phyloP scores from a whole-genome alignment of 495 filamentous ascomycete species.

The Xylaria sp. region DNA sequence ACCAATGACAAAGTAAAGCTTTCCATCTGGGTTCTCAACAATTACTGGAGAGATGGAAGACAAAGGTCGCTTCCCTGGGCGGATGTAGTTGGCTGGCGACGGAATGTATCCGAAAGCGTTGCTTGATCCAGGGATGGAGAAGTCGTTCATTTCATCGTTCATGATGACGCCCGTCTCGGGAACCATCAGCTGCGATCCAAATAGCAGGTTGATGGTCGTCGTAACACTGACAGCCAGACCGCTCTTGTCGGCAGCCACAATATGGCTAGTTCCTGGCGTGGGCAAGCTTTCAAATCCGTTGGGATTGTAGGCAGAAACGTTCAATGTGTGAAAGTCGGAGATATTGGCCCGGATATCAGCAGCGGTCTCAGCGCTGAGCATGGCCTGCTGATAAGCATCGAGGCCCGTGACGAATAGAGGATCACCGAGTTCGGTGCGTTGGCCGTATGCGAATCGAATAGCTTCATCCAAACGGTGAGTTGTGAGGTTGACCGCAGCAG shows the following conservation, averaged over 20 bases:
- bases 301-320: constrained; percentile 71
- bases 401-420: constrained; percentile 71
- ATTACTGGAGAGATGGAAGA: constrained; percentile 82
- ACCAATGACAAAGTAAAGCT: constrained; percentile 73
- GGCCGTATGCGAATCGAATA: constrained; percentile 80
- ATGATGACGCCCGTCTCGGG: constrained; percentile 82
- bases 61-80: constrained; percentile 80
- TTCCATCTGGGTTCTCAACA: constrained; percentile 69
- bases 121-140: constrained; percentile 74
- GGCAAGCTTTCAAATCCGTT: constrained; percentile 65
- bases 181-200: constrained; percentile 74
- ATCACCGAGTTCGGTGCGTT: constrained; percentile 71
- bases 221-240: constrained; percentile 73
- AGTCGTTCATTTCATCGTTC: constrained; percentile 97
- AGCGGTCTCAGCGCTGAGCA: constrained; percentile 66
- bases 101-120: constrained; percentile 87
- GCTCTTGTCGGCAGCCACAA: constrained; percentile 67
- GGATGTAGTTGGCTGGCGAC: constrained; percentile 80
- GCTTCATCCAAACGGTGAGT: constrained; percentile 81
- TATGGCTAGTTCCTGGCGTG: constrained; percentile 73
- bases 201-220: constrained; percentile 78
- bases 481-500: constrained; percentile 63
- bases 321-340: constrained; percentile 66
- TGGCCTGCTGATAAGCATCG: constrained; percentile 66
- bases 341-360: constrained; percentile 69